Evolutionary conservation across 2,329 filamentous ascomycete genomes (phyloP).

Genomic region (Alternaria angustiovoidea): DNA sequence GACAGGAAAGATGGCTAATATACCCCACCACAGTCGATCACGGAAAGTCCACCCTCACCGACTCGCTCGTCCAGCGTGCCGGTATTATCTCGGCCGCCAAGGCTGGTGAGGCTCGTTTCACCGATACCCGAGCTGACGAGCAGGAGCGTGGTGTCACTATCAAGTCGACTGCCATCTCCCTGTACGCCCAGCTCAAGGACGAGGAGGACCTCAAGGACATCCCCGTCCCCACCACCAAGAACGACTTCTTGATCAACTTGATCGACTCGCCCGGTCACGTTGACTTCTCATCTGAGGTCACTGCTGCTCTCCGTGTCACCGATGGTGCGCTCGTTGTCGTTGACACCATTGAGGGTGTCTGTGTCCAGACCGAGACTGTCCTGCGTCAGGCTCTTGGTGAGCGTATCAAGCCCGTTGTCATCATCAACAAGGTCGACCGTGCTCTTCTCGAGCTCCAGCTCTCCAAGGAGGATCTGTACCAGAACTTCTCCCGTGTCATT

Average conservation of each 20-base stretch:
- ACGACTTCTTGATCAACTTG: conserved; percentile 99
- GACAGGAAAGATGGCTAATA: conserved; percentile 33
- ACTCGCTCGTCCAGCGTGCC: conserved; percentile 98
- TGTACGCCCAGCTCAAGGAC: conserved; percentile 84
- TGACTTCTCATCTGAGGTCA: conserved; percentile 99
- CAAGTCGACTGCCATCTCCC: conserved; percentile 99
- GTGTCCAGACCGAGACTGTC: conserved; percentile 99
- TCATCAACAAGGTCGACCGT: conserved; percentile 99
- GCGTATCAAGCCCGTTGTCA: conserved; percentile 99
- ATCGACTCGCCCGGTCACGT: conserved; percentile 99
- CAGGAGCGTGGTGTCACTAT: conserved; percentile 99
- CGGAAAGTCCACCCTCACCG: conserved; percentile 99
- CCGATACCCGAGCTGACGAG: conserved; percentile 95
- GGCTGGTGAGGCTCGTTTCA: conserved; percentile 94
- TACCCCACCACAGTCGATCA: conserved; percentile 76
- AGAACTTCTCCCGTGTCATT: conserved; percentile 99
- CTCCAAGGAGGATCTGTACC: conserved; percentile 98
- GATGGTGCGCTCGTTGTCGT: conserved; percentile 99
- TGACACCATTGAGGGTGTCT: conserved; percentile 99
- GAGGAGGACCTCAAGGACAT: conserved; percentile 95
- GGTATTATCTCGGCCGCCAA: conserved; percentile 99
- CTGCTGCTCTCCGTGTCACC: conserved; percentile 98
- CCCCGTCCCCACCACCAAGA: conserved; percentile 85
- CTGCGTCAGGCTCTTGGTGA: conserved; percentile 98
- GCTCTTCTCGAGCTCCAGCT: conserved; percentile 99